A percentile compares a stretch with the other conserved stretches of the same genome.
Conservation (phyloP, 768 basidiomycete species). For the Mycena rebaudengoi region DNA sequence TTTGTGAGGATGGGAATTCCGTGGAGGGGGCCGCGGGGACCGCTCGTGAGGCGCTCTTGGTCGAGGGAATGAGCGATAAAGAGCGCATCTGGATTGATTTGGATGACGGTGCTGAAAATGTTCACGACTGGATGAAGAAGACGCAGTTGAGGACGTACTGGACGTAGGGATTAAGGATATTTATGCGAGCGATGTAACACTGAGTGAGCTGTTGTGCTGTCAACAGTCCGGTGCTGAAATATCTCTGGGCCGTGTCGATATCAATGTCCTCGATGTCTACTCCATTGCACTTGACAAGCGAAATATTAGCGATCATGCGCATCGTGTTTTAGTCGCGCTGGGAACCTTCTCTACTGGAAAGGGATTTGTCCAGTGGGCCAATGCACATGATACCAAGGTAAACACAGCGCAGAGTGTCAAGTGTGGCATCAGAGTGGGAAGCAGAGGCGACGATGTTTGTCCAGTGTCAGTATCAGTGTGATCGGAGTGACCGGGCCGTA, state of each 20-base stretch:
- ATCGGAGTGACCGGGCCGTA: too few species aligned
- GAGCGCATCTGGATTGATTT: conserved; percentile 39
- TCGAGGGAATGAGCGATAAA: conserved; percentile 43
- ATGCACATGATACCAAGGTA: background rate
- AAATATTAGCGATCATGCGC: background rate
- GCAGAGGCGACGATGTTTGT: too few species aligned
- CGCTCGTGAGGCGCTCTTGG: conserved; percentile 30
- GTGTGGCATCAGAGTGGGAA: too few species aligned
- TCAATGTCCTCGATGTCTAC: conserved; percentile 10
- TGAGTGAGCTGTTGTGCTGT: conserved; percentile 5
- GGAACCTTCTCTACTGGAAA: conserved; percentile 9
- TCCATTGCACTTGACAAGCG: background rate
- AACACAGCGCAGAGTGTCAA: too few species aligned
- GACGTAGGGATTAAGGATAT: background rate
- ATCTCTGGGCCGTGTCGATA: background rate
- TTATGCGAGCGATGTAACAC: conserved; percentile 14
- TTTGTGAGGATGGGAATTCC: conserved; percentile 45
- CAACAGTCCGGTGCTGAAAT: background rate
- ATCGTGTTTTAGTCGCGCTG: background rate
- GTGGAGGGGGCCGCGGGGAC: conserved; percentile 43
- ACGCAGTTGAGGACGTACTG: background rate
- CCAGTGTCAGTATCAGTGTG: too few species aligned
- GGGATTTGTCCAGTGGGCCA: conserved; percentile 3
- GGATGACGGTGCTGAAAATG: conserved; percentile 29
- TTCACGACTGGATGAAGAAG: conserved; percentile 35